Conservation (phyloP, 371 early-diverging fungal genomes). For the Dinochytrium kinnereticum region DNA sequence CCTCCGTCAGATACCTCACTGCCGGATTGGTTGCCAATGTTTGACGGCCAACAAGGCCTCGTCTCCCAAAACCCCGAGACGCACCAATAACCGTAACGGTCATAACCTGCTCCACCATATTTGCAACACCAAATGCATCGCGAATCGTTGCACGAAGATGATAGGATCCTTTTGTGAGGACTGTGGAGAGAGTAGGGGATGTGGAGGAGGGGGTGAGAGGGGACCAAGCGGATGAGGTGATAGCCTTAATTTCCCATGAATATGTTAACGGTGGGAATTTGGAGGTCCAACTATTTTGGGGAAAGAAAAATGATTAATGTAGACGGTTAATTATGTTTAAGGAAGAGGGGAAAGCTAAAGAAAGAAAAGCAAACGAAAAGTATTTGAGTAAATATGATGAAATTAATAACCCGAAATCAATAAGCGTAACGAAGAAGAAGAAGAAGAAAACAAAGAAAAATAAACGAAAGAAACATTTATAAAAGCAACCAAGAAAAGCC, state of each 20-base stretch:
- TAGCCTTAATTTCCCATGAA: neutral
- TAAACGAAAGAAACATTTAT: too few relatives aligned
- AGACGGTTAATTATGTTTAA: too few relatives aligned
- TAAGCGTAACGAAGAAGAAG: too few relatives aligned
- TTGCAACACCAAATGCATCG: neutral
- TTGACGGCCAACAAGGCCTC: neutral
- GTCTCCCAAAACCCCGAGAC: too few relatives aligned
- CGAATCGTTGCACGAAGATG: neutral
- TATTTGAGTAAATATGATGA: too few relatives aligned
- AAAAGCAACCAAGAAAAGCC: neutral
- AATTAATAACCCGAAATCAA: too few relatives aligned
- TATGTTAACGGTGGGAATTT: neutral
- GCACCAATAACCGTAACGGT: neutral
- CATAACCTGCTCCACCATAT: neutral
- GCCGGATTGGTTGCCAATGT: neutral
- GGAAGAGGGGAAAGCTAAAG: too few relatives aligned
- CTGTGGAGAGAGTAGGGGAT: neutral
- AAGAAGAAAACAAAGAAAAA: too few relatives aligned
- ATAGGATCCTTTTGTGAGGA: neutral
- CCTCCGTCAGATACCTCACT: neutral
- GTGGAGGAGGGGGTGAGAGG: neutral
- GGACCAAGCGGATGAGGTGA: neutral
- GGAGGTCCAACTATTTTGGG: neutral
- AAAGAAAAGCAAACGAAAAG: too few relatives aligned
- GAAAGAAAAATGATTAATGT: too few relatives aligned